Evolutionary conservation across 148 eudicot genomes (phyloP).

Genomic region (Vaccinium myrtillus): DNA sequence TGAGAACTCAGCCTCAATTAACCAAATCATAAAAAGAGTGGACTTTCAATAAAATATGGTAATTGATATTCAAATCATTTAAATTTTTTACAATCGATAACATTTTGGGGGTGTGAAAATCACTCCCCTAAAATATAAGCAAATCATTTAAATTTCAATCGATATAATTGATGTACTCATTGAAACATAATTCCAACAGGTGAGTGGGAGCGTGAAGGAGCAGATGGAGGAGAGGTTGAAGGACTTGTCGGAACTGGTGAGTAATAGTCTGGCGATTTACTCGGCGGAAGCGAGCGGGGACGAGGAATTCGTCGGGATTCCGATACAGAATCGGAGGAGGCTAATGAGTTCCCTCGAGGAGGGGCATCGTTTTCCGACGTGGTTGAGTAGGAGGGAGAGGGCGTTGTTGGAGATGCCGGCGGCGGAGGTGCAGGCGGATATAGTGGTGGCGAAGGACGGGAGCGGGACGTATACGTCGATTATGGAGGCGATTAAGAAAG

Average conservation of each 20-base stretch:
- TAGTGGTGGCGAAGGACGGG: conserved; percentile 68
- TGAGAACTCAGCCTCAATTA: no score
- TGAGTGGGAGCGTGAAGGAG: conserved; percentile 39
- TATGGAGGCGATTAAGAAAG: conserved; percentile 73
- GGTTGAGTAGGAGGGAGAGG: conserved; percentile 61
- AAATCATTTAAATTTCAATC: no score
- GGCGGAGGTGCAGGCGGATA: conserved; percentile 54
- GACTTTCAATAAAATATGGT: no score
- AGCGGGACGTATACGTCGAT: conserved; percentile 66
- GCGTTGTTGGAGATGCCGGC: conserved; percentile 41
- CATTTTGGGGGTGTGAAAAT: no score
- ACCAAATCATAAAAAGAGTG: no score
- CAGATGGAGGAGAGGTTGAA: conserved; percentile 48
- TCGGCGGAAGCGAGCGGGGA: conserved; percentile 43
- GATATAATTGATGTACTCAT: no score
- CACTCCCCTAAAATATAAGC: no score
- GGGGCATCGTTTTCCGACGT: conserved; percentile 45
- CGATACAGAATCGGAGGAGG: conserved; percentile 59
- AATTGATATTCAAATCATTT: no score
- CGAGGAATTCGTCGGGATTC: conserved; percentile 61
- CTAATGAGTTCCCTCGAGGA: conserved; percentile 8
- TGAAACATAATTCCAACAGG: not conserved
- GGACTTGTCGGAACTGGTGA: conserved; percentile 68
- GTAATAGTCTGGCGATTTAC: conserved; percentile 76
- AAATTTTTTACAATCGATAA: no score